Evolutionary conservation across 2,329 filamentous ascomycete genomes (phyloP).

Genomic region (Calonectria ilicicola): DNA sequence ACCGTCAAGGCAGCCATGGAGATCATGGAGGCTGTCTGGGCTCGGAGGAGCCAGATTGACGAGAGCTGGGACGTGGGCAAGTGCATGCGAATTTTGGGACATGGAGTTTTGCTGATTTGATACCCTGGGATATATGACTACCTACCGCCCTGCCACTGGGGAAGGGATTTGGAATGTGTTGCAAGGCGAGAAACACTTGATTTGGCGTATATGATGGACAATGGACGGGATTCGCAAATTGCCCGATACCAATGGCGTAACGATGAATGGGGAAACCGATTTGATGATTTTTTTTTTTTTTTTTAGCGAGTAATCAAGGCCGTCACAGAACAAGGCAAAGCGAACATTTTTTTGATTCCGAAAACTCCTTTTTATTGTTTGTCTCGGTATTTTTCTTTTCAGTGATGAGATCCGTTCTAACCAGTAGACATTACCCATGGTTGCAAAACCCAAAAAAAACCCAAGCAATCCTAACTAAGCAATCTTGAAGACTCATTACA

Average conservation of each 20-base stretch:
- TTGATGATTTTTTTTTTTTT: background rate
- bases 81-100: slow-evolving; percentile 56
- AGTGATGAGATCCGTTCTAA: slow-evolving; percentile 37
- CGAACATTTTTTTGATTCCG: slow-evolving; percentile 1
- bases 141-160: background rate
- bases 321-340: background rate
- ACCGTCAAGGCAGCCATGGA: slow-evolving; percentile 56
- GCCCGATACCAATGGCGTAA: background rate
- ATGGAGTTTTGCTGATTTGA: slow-evolving; percentile 54
- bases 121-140: slow-evolving; percentile 32
- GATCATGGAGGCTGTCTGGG: slow-evolving; percentile 62
- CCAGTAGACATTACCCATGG: slow-evolving; percentile 46
- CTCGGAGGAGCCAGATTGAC: slow-evolving; percentile 51
- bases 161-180: background rate
- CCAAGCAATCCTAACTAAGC: slow-evolving; percentile 16
- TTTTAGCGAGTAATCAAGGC: background rate
- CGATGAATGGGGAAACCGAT: slow-evolving; percentile 3
- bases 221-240: background rate
- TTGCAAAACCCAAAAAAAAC: slow-evolving; percentile 25
- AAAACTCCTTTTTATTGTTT: slow-evolving; percentile 21
- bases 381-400: slow-evolving; percentile 36
- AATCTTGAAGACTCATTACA: slow-evolving; percentile 30
- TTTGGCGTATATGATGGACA: slow-evolving; percentile 9
- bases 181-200: background rate
- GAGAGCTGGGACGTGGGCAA: slow-evolving; percentile 58